Percentiles rank a stretch among this genome's conserved stretches.
Conservation (phyloP, 371 early-diverging fungal species). For the Quaeritorhiza haematococci region DNA sequence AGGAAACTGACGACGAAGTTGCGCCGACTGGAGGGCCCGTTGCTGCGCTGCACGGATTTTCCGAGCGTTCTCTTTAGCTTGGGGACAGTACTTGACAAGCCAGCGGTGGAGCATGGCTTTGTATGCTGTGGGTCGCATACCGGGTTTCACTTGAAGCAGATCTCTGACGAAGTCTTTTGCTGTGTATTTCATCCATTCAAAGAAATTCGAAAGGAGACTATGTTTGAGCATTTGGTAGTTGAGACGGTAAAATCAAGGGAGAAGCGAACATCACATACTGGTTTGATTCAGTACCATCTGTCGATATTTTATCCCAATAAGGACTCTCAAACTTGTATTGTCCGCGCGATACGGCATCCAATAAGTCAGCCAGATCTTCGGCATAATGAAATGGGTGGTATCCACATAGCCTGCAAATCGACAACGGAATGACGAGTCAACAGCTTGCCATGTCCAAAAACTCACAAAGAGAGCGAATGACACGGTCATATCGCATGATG, state of each 20-base stretch:
- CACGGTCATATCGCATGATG: neutral
- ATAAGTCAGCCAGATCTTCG: conserved; percentile 25
- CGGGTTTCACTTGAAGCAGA: conserved; percentile 23
- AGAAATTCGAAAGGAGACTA: neutral
- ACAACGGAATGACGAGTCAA: too few relatives aligned
- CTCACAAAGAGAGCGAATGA: neutral
- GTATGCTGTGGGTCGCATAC: conserved; percentile 24
- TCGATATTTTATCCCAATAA: conserved; percentile 26
- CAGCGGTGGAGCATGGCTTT: conserved; percentile 28
- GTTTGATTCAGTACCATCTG: conserved; percentile 17
- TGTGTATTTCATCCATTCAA: neutral
- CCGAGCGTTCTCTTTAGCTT: conserved; percentile 2
- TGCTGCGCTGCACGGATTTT: neutral
- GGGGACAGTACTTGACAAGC: conserved; percentile 20
- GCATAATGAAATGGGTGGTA: conserved; percentile 47
- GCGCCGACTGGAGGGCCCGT: too few relatives aligned
- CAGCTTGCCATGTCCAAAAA: too few relatives aligned
- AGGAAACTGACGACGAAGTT: too few relatives aligned
- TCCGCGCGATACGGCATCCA: conserved; percentile 25
- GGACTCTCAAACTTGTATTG: conserved; percentile 29
- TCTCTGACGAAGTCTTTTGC: conserved; percentile 33
- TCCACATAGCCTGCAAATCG: conserved; percentile 25
- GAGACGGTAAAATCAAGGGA: too few relatives aligned
- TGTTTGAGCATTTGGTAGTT: neutral
- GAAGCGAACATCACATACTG: too few relatives aligned